Base-by-base conservation (phyloP, 495 filamentous ascomycete genomes). In the Penicillium coprophilum region DNA sequence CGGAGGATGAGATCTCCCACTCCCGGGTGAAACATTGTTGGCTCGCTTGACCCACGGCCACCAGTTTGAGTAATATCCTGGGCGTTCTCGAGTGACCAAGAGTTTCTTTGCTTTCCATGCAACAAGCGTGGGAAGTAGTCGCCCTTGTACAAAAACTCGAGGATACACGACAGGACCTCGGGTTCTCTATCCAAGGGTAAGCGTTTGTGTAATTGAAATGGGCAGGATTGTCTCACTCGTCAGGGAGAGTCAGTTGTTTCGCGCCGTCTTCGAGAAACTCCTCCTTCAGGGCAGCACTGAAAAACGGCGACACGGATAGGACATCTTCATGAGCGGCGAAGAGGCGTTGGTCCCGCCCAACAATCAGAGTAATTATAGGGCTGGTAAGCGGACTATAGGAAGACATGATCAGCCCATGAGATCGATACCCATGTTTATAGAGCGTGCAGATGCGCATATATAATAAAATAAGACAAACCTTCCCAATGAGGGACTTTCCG, bases 341-440 rank as follows among this genome's bases (percentile, higher is more conserved):
- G 70, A 96, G 80, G 60, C 91, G 87, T 68, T 86, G 84, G 57
- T 95, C 91, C 46, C 71, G 75, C 32, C 92, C 90, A 61, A 96
- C 86, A 63, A 88, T 80, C 64, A 96, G 76, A 50, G 90, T 93
- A 69, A 96, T 76, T 72, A 96, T 93, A 60, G 89, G 86, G 59
- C 87, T 90, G 56, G 85, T 80, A 70, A 86, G 77, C 62, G 78
- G 79, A 69, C 83, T 86, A 66, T 43, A 20, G 4, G n/a, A 1
- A 20, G 3, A 31, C 10, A 47, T 20, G 11, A 11, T 46, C 27
- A 47, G 45, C 13, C 28, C 10, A 17, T 5, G 47, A 40, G 28
- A n/a, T 47, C 7, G 53, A 20, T 55, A 24, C 45, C 34, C 6
- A 38, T 38, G n/a, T 38, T 17, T 38, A 17, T 28, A 7, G 2